Percentiles rank a stretch among this genome's conserved stretches.
These are phyloP conservation scores for Pleurotus eryngii DNA, from an alignment of 768 basidiomycete genomes.

Conservation along the genomic window DNA sequence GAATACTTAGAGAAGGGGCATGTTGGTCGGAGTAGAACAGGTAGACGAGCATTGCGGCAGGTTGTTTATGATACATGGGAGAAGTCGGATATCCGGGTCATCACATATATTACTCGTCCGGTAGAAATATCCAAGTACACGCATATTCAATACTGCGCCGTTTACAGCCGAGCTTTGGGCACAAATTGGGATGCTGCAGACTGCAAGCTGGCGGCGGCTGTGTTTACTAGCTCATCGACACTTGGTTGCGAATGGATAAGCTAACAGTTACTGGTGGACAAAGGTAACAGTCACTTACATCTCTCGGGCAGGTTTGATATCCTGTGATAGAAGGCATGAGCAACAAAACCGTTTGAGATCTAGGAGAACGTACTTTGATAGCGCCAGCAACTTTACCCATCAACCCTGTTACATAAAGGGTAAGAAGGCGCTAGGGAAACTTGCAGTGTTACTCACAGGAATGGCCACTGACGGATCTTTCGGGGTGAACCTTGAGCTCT, in stretches of 20 bases:
- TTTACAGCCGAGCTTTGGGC: slow-evolving; percentile 50
- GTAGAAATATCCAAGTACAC: too few species aligned
- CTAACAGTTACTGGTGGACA: not conserved
- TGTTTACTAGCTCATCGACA: slow-evolving; percentile 78
- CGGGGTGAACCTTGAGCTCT: slow-evolving; percentile 67
- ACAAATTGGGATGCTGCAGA: slow-evolving; percentile 38
- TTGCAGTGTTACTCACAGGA: slow-evolving; percentile 43
- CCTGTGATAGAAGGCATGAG: slow-evolving; percentile 30
- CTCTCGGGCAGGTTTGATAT: slow-evolving; percentile 80
- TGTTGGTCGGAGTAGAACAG: too few species aligned
- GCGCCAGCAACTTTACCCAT: slow-evolving; percentile 79
- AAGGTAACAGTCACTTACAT: slow-evolving; percentile 51
- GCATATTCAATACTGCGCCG: not conserved
- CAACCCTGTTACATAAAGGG: slow-evolving; percentile 43
- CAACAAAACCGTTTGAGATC: not conserved
- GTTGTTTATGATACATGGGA: not conserved
- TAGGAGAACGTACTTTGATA: slow-evolving; percentile 44
- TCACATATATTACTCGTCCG: not conserved
- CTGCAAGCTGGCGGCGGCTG: slow-evolving; percentile 58
- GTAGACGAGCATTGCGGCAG: not conserved
- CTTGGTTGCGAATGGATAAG: slow-evolving; percentile 31
- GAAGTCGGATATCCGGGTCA: not conserved
- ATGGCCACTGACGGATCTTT: slow-evolving; percentile 56
- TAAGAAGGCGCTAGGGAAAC: not conserved
- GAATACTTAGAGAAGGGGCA: not conserved